Evolutionary conservation across 176 grass and related monocot genomes (phyloP).

Genomic region (Urochloa ruziziensis): DNA sequence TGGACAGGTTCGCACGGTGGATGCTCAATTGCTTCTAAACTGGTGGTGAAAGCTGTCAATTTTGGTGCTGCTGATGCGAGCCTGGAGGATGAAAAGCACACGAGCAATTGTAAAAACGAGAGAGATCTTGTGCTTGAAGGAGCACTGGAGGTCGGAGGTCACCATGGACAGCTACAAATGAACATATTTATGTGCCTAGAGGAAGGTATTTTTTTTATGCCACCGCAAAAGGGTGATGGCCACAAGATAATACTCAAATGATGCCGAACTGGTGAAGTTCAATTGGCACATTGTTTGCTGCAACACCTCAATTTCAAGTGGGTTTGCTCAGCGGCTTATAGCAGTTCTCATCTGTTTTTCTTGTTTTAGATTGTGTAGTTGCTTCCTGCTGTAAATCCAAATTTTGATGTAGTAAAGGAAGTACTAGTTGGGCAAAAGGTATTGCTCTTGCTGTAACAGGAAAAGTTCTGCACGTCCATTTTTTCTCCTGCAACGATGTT

Average conservation of each 20-base stretch:
- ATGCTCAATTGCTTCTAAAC: background rate
- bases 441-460: background rate
- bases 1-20: background rate
- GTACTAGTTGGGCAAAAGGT: slow-evolving; percentile 3
- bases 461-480: background rate
- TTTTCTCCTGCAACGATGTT: background rate
- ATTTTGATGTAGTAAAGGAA: slow-evolving; percentile 56
- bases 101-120: background rate
- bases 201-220: background rate
- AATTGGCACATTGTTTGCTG: slow-evolving; percentile 15
- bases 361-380: slow-evolving; percentile 19
- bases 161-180: background rate
- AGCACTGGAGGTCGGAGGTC: background rate
- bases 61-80: background rate
- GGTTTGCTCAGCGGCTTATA: slow-evolving; percentile 12
- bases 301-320: background rate
- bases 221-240: background rate
- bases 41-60: background rate
- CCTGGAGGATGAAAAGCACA: background rate
- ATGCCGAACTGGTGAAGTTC: background rate
- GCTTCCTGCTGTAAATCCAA: slow-evolving; percentile 55
- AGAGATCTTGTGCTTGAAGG: background rate
- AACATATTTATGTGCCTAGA: background rate
- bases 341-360: background rate
- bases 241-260: background rate